Conservation (phyloP, 2,329 filamentous ascomycete species). For the Aciculosporium take region DNA sequence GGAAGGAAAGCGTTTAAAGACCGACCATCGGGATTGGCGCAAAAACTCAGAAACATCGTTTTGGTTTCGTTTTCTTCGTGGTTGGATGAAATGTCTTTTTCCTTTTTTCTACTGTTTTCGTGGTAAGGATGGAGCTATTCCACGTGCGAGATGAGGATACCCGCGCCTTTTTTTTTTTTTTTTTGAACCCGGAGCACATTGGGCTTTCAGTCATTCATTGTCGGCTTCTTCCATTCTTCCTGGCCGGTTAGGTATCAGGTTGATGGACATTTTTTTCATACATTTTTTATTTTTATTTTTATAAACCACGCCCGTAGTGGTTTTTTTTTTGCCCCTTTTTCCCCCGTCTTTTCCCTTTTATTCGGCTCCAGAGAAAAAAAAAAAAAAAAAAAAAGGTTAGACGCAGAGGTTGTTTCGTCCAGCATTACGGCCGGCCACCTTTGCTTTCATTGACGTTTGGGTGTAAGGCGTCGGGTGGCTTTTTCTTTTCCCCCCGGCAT, state of each 20-base stretch:
- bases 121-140: not conserved
- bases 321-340: not conserved
- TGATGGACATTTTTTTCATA: conserved; percentile 1
- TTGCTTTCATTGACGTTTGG: not conserved
- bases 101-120: not conserved
- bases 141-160: conserved; percentile 6
- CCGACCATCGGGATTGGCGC: conserved; percentile 1
- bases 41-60: not conserved
- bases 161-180: not conserved
- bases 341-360: not conserved
- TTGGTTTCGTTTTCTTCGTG: not conserved
- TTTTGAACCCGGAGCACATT: not conserved
- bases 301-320: too few relatives aligned
- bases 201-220: conserved; percentile 2
- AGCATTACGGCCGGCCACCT: not conserved
- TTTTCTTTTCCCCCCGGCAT: too few relatives aligned
- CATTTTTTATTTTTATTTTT: too few relatives aligned
- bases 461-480: conserved; percentile 2
- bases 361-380: not conserved
- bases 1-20: not conserved
- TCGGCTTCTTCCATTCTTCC: not conserved
- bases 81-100: not conserved
- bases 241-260: conserved; percentile 1
- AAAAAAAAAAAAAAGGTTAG: not conserved
- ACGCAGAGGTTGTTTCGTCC: not conserved